phyloP scores from a whole-genome alignment of 345 rosid species.

The Lepidium sativum region DNA sequence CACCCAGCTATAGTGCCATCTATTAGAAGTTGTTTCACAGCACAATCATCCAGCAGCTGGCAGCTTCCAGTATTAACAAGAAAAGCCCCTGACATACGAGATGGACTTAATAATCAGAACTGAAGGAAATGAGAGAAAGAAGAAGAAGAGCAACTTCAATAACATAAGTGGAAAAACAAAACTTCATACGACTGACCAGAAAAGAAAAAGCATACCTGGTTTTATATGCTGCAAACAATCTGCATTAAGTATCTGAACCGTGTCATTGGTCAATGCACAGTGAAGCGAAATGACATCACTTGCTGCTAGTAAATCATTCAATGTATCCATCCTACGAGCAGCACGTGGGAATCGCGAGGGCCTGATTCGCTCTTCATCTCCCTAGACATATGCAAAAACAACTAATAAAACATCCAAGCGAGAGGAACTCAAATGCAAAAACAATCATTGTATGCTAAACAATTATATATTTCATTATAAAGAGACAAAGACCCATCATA shows the following conservation, averaged over 20 bases:
- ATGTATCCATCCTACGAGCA: conserved; percentile 96
- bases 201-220: conserved; percentile 49
- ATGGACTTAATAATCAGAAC: neutral
- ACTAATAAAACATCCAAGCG: neutral
- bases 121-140: neutral
- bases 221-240: conserved; percentile 95
- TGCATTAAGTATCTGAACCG: conserved; percentile 85
- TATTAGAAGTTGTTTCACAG: conserved; percentile 83
- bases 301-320: conserved; percentile 90
- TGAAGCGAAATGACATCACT: conserved; percentile 96
- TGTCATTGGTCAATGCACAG: conserved; percentile 77
- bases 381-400: conserved; percentile 37
- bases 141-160: neutral
- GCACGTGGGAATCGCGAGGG: conserved; percentile 74
- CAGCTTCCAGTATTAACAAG: conserved; percentile 95
- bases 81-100: conserved; percentile 63
- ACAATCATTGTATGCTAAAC: neutral
- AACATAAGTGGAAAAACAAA: neutral
- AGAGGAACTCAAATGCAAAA: neutral
- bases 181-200: neutral
- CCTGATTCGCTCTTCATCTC: conserved; percentile 49
- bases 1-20: conserved; percentile 96
- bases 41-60: conserved; percentile 92
- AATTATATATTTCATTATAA: neutral
- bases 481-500: neutral